phyloP scores from a whole-genome alignment of 306 rosid species.

The Cicer arietinum region DNA sequence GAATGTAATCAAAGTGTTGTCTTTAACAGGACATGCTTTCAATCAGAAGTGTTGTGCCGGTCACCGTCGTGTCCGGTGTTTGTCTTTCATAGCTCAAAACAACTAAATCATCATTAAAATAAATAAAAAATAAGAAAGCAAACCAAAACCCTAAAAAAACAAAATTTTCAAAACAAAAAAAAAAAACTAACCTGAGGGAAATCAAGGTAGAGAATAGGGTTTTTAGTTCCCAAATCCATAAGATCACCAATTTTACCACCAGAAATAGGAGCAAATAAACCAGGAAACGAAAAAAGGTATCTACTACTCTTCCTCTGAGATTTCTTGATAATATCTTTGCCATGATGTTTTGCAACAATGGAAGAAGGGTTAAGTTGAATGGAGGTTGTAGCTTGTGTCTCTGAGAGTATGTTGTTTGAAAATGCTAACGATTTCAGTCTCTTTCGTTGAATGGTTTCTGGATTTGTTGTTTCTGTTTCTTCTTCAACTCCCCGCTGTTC shows the following conservation, averaged over 20 bases:
- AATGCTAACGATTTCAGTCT: conserved; percentile 80
- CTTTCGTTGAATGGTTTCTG: conserved; percentile 60
- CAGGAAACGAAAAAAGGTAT: conserved; percentile 87
- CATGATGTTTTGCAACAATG: conserved; percentile 72
- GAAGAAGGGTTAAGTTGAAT: conserved; percentile 65
- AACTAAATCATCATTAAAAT: not conserved
- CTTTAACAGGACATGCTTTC: no score
- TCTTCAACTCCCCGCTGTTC: not conserved
- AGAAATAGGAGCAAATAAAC: conserved; percentile 68
- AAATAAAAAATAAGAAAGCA: not conserved
- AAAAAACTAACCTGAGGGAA: conserved; percentile 69
- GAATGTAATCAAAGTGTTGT: no score
- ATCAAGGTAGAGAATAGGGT: conserved; percentile 84
- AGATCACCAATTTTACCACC: conserved; percentile 96
- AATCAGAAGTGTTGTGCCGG: no score
- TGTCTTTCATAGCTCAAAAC: not conserved
- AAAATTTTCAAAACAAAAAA: not conserved
- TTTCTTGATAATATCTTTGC: conserved; percentile 82
- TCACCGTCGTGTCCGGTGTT: no score
- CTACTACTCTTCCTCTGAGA: conserved; percentile 82
- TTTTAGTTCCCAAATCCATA: conserved; percentile 80
- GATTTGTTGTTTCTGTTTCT: conserved; percentile 25
- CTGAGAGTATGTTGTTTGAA: conserved; percentile 60
- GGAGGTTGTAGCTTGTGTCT: conserved; percentile 51
- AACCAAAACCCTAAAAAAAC: conserved; percentile 1